Evolutionary conservation across 352 stramenopile genomes (phyloP).

Genomic region (Phytophthora citrophthora): DNA sequence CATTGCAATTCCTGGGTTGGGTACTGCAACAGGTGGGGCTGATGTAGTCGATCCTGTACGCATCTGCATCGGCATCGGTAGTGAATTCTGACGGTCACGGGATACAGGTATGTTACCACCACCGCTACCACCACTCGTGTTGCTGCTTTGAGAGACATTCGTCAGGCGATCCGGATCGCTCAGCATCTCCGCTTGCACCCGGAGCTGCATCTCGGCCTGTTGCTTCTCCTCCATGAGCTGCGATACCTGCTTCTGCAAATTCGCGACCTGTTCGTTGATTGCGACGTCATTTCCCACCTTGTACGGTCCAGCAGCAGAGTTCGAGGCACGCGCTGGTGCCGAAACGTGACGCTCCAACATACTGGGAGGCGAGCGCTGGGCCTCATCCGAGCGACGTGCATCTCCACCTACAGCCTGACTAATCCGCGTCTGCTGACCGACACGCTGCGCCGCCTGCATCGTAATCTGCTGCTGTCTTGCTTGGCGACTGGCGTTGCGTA

Average conservation of each 20-base stretch:
- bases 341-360: conserved; percentile 80
- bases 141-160: conserved; percentile 38
- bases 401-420: conserved; percentile 31
- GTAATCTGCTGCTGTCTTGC: conserved; percentile 34
- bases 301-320: conserved; percentile 17
- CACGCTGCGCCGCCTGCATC: conserved; percentile 39
- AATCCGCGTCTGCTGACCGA: conserved; percentile 18
- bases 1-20: conserved; percentile 38
- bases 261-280: conserved; percentile 83
- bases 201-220: conserved; percentile 76
- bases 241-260: conserved; percentile 85
- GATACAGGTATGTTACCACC: conserved; percentile 20
- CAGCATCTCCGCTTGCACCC: conserved; percentile 71
- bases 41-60: conserved; percentile 28
- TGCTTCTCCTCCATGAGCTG: conserved; percentile 89
- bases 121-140: conserved; percentile 35
- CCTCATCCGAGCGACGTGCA: conserved; percentile 67
- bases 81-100: conserved; percentile 69
- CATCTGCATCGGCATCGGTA: conserved; percentile 65
- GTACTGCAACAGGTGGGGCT: conserved; percentile 11
- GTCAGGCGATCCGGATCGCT: conserved; percentile 55
- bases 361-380: conserved; percentile 37
- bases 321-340: conserved; percentile 58
- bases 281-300: conserved; percentile 41
- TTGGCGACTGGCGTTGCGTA: conserved; percentile 62